These are phyloP conservation scores for Acacia confusa DNA, from an alignment of 306 rosid genomes.

Conservation along the genomic window DNA sequence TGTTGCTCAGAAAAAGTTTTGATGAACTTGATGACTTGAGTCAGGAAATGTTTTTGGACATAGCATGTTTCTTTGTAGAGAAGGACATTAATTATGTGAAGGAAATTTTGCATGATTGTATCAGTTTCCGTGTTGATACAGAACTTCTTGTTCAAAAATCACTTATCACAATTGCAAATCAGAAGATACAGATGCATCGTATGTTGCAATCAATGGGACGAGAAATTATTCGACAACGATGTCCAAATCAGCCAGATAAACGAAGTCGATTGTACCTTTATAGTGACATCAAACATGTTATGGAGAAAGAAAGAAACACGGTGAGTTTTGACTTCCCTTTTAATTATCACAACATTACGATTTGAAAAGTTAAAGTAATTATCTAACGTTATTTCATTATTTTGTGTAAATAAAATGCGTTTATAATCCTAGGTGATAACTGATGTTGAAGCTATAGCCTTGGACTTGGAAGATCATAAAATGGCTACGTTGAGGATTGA, in stretches of 20 bases:
- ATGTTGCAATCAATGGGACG: not conserved
- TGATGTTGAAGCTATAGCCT: not conserved
- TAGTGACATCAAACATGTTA: not conserved
- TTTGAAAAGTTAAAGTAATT: not conserved
- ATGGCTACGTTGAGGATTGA: not conserved
- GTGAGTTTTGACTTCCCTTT: not conserved
- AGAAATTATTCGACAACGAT: slow-evolving; percentile 13
- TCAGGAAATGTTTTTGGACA: not conserved
- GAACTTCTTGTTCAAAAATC: slow-evolving; percentile 12
- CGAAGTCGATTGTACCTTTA: slow-evolving; percentile 33
- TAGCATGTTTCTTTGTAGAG: not conserved
- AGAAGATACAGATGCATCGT: slow-evolving; percentile 21
- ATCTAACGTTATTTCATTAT: not conserved
- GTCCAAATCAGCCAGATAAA: not conserved
- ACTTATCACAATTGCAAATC: slow-evolving; percentile 5
- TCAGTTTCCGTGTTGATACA: not conserved
- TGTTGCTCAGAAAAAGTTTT: not conserved
- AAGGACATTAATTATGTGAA: not conserved
- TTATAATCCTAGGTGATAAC: not conserved
- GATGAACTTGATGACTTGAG: not conserved
- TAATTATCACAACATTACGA: not conserved
- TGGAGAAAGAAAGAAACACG: not conserved
- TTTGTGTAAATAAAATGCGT: not conserved
- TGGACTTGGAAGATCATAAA: not conserved
- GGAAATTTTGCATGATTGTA: not conserved